Evolutionary conservation across 2,329 filamentous ascomycete species (phyloP).

Genomic region (Claviceps fusiformis): DNA sequence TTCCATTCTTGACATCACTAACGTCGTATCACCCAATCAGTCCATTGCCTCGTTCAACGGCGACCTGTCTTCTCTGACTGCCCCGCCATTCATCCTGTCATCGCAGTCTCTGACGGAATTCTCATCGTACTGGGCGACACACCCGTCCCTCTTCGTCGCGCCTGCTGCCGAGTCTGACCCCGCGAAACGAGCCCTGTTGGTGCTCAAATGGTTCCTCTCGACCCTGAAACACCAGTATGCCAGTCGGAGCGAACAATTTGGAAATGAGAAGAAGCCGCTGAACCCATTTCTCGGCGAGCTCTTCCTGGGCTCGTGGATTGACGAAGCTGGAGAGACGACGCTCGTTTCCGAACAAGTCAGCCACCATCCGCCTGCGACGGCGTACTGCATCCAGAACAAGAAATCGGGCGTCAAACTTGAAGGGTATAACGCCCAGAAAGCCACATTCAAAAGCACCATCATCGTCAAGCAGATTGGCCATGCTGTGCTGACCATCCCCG

Average conservation of each 20-base stretch:
- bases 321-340: slow-evolving; percentile 66
- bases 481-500: slow-evolving; percentile 63
- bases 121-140: slow-evolving; percentile 71
- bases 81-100: slow-evolving; percentile 71
- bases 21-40: slow-evolving; percentile 17
- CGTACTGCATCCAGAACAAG: slow-evolving; percentile 82
- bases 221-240: slow-evolving; percentile 80
- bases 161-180: slow-evolving; percentile 68
- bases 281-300: slow-evolving; percentile 95
- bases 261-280: slow-evolving; percentile 93
- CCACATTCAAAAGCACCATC: slow-evolving; percentile 86
- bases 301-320: slow-evolving; percentile 83
- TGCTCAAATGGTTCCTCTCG: slow-evolving; percentile 93
- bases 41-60: slow-evolving; percentile 74
- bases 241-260: slow-evolving; percentile 60
- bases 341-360: slow-evolving; percentile 89
- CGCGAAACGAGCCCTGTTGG: slow-evolving; percentile 67
- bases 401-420: slow-evolving; percentile 65
- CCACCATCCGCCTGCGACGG: slow-evolving; percentile 90
- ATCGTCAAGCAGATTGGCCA: slow-evolving; percentile 92
- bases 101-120: slow-evolving; percentile 68
- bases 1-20: neutral
- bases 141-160: slow-evolving; percentile 65
- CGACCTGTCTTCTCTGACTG: slow-evolving; percentile 67
- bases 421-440: slow-evolving; percentile 94